Percentiles rank a stretch among this genome's conserved stretches.
Evolutionary conservation across 108 stramenopile genomes (phyloP).

Genomic region (Skeletonema tropicum): DNA sequence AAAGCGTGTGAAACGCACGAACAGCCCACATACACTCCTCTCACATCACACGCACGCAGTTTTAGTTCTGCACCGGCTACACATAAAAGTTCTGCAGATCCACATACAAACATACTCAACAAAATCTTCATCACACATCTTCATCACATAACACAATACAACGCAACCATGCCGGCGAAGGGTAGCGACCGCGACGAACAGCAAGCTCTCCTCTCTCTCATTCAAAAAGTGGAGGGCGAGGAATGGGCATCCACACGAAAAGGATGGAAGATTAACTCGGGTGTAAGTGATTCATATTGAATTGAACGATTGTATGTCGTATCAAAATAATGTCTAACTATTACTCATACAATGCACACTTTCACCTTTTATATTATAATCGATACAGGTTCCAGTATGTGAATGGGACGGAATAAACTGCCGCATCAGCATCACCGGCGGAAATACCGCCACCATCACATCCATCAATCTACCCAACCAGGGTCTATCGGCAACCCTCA

Average conservation of each 20-base stretch:
- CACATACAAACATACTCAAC: too few species aligned
- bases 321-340: too few species aligned
- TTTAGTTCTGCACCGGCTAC: too few species aligned
- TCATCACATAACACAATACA: too few species aligned
- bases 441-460: constrained; percentile 1
- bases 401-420: constrained; percentile 58
- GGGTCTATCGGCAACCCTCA: constrained; percentile 50
- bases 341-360: too few species aligned
- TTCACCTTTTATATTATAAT: too few species aligned
- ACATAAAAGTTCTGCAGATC: too few species aligned
- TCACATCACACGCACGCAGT: too few species aligned
- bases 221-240: constrained; percentile 39
- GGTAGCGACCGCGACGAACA: neutral
- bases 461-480: constrained; percentile 19
- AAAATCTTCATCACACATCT: too few species aligned
- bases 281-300: neutral
- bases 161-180: neutral
- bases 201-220: constrained; percentile 16
- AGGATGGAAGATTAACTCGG: constrained; percentile 13
- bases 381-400: constrained; percentile 24
- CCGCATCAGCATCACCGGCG: constrained; percentile 7
- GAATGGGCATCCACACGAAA: constrained; percentile 21
- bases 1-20: too few species aligned
- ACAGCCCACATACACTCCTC: too few species aligned
- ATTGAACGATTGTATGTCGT: too few species aligned